A percentile compares a stretch with the other conserved stretches of the same genome.
phyloP scores from a whole-genome alignment of 495 filamentous ascomycete species.

The Penicillium psychrofluorescens region DNA sequence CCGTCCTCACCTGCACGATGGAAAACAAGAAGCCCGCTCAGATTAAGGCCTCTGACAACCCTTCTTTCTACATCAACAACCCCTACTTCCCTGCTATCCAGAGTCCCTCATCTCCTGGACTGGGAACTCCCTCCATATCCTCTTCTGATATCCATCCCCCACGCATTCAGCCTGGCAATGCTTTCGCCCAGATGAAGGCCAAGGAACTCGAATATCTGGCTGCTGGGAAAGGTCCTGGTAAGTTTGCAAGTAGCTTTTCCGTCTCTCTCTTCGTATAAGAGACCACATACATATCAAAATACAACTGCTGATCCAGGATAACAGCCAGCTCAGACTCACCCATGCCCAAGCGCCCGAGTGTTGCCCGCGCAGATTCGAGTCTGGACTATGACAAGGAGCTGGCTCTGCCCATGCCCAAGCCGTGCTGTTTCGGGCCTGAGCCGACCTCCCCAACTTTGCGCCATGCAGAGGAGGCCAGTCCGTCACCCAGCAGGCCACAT shows the following conservation, averaged over 20 bases:
- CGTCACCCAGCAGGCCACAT: slow-evolving; percentile 1
- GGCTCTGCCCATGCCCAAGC: slow-evolving; percentile 27
- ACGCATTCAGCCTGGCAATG: slow-evolving; percentile 15
- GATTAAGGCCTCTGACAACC: too few relatives aligned
- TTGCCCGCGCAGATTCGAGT: slow-evolving; percentile 8
- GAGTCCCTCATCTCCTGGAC: too few relatives aligned
- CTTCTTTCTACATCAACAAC: too few relatives aligned
- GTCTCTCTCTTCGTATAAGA: too few relatives aligned
- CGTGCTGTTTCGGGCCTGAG: background rate
- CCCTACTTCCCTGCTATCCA: too few relatives aligned
- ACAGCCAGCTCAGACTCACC: background rate
- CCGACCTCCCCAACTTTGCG: background rate
- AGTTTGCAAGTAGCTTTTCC: background rate
- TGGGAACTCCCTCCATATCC: too few relatives aligned
- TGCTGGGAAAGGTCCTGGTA: slow-evolving; percentile 1
- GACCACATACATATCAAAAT: too few relatives aligned
- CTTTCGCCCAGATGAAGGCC: slow-evolving; percentile 19
- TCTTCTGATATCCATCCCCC: too few relatives aligned
- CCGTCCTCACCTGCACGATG: too few relatives aligned
- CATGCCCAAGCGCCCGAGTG: background rate
- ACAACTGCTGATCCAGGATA: too few relatives aligned
- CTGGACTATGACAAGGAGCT: slow-evolving; percentile 24
- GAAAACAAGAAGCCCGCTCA: too few relatives aligned
- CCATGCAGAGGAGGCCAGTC: background rate
- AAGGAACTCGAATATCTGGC: background rate